Conservation (phyloP, 1,284 basidiomycete species). For the Boletus hoseneyae region DNA sequence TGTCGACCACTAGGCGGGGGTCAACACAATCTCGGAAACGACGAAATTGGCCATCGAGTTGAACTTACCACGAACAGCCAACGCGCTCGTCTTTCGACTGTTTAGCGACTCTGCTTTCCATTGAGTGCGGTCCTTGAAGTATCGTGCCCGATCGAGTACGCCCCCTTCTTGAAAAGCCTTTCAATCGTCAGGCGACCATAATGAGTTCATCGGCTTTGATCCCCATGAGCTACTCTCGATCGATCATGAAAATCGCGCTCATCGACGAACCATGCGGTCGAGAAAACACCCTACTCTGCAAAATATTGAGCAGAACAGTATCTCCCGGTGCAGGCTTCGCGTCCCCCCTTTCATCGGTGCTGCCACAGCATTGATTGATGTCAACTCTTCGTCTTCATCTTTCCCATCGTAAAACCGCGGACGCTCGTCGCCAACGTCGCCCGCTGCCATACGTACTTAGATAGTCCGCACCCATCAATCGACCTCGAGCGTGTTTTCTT, state of each 20-base stretch:
- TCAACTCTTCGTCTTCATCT: slow-evolving; percentile 41
- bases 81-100: too few relatives aligned
- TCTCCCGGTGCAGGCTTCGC: slow-evolving; percentile 56
- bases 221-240: slow-evolving; percentile 79
- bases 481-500: slow-evolving; percentile 71
- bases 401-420: slow-evolving; percentile 43
- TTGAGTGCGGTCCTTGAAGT: too few relatives aligned
- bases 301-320: slow-evolving; percentile 62
- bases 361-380: slow-evolving; percentile 17
- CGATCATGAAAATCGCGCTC: slow-evolving; percentile 67
- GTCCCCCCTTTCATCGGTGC: slow-evolving; percentile 38
- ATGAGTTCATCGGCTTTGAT: slow-evolving; percentile 85
- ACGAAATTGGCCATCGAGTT: slow-evolving; percentile 39
- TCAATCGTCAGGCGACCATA: slow-evolving; percentile 67
- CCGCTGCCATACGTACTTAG: slow-evolving; percentile 56
- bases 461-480: slow-evolving; percentile 79
- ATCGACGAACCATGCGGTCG: slow-evolving; percentile 32
- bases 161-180: slow-evolving; percentile 59
- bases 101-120: too few relatives aligned
- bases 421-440: slow-evolving; percentile 55
- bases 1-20: slow-evolving; percentile 67
- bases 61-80: slow-evolving; percentile 77
- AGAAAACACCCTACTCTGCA: slow-evolving; percentile 53
- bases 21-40: slow-evolving; percentile 73
- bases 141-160: slow-evolving; percentile 46